These are phyloP conservation scores for Taiozyma sp. DNA, from an alignment of 1,139 yeast genomes.

Conservation along the genomic window DNA sequence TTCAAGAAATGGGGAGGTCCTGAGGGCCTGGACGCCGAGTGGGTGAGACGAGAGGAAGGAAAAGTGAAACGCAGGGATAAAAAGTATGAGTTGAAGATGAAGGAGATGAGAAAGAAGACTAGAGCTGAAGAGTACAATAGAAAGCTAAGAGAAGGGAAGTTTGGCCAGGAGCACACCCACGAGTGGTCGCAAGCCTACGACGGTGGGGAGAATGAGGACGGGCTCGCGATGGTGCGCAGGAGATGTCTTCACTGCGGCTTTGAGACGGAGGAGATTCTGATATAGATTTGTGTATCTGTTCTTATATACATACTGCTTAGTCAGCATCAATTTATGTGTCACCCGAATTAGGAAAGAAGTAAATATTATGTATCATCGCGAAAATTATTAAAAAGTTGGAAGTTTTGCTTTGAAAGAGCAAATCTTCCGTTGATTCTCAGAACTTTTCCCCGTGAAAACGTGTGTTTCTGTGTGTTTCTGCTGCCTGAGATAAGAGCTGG, in stretches of 20 bases:
- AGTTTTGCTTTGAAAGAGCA: background rate
- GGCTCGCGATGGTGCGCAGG: constrained; percentile 44
- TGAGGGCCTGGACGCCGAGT: constrained; percentile 87
- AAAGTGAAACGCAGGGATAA: constrained; percentile 73
- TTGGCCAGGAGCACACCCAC: constrained; percentile 58
- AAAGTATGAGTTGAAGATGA: constrained; percentile 67
- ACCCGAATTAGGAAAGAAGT: constrained; percentile 4
- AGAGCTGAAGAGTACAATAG: constrained; percentile 89
- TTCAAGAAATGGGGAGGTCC: constrained; percentile 94
- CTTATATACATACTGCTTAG: background rate
- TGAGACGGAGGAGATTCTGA: constrained; percentile 64
- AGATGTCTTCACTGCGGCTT: constrained; percentile 83
- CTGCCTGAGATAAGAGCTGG: background rate
- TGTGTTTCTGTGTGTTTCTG: too few species aligned
- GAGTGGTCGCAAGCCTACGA: constrained; percentile 65
- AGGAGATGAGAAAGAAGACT: constrained; percentile 85
- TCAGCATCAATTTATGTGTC: background rate
- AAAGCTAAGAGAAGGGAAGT: constrained; percentile 47
- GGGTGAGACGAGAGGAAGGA: constrained; percentile 76
- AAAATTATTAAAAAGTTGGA: background rate
- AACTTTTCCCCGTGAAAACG: background rate
- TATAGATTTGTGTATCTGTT: background rate
- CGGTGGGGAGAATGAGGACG: constrained; percentile 36
- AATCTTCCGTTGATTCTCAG: background rate
- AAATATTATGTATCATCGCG: background rate